Base-by-base conservation (phyloP, 2,329 filamentous ascomycete genomes). In the Colletotrichum sansevieriae region DNA sequence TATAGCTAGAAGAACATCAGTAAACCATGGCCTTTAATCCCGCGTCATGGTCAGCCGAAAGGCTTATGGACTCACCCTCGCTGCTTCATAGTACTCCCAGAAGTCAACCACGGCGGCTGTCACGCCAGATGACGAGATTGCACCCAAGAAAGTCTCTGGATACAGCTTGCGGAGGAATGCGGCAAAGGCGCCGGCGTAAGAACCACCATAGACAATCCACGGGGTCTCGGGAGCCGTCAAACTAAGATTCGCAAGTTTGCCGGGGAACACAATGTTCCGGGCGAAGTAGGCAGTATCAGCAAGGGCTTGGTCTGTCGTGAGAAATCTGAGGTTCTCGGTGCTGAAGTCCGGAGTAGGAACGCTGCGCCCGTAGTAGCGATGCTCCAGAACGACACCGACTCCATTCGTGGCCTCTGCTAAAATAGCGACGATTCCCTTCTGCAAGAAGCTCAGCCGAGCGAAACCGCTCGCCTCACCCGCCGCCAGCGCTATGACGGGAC, bases 271-370 rank as follows among this genome's bases (percentile, higher is more conserved):
- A 44, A 94, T 84, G 71, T 96, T 86, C 68, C 88, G 79, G 0
- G 93, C 92, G 79, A 97, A 97, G 78, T 93, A 97, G 1, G 90
- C 92, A 47, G 90, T 89, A 76, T 97, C 94, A 4, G 93, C 93
- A 47, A 97, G 76, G 0, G 93, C 90, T 78, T 97, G 94, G 73
- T 95, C 92, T 0, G 93, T 96, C 0, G 92, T 91, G 74, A 97
- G 81, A 82, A 96, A 97, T 2, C 94, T 90, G 71, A 97, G 80
- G 73, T 87, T 94, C 75, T 91, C 81, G 0, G 88, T 90, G 73
- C 79, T 84, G 46, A 95, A 83, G 74, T 95, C 86, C 1, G 84
- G 77, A 0, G 88, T 87, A 0, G 93, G 93, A 59, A 90, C 90
- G 76, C 92, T 95, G 8, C 83, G 84, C 64, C 94, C 94, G 75